These are phyloP conservation scores for Diaporthe sp. DNA, from an alignment of 2,329 filamentous ascomycete species.

Conservation along the genomic window DNA sequence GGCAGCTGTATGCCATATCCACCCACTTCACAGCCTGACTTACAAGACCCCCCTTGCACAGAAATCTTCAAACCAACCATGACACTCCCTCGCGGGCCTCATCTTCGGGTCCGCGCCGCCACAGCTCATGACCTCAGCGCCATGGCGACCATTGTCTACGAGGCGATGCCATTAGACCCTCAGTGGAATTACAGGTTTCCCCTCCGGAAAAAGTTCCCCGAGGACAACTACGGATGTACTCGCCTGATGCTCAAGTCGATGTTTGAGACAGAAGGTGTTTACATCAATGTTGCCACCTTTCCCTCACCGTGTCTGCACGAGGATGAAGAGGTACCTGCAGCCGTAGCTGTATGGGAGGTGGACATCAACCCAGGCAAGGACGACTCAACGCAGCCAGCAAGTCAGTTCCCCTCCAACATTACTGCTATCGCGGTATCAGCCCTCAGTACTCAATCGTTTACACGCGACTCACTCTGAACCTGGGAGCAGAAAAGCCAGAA, in stretches of 20 bases:
- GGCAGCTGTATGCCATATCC: too few relatives aligned
- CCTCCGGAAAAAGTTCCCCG: neutral
- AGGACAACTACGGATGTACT: neutral
- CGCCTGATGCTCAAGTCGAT: neutral
- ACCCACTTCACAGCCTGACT: too few relatives aligned
- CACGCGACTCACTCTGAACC: neutral
- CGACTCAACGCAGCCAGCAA: neutral
- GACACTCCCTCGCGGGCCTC: too few relatives aligned
- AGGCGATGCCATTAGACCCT: neutral
- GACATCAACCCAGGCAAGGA: neutral
- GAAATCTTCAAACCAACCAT: too few relatives aligned
- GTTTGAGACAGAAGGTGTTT: neutral
- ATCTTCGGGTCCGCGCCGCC: neutral
- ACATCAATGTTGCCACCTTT: neutral
- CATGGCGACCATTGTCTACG: neutral
- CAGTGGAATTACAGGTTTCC: neutral
- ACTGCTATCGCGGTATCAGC: too few relatives aligned
- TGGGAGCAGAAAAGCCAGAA: neutral
- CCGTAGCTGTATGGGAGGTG: neutral
- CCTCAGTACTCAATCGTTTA: neutral
- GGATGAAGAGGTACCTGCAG: neutral
- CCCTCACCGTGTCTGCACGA: neutral
- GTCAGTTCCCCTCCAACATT: neutral
- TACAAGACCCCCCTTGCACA: too few relatives aligned
- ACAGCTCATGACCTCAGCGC: neutral